Base-by-base conservation (phyloP, 2,329 filamentous ascomycete genomes). In the Aspergillus proliferans region DNA sequence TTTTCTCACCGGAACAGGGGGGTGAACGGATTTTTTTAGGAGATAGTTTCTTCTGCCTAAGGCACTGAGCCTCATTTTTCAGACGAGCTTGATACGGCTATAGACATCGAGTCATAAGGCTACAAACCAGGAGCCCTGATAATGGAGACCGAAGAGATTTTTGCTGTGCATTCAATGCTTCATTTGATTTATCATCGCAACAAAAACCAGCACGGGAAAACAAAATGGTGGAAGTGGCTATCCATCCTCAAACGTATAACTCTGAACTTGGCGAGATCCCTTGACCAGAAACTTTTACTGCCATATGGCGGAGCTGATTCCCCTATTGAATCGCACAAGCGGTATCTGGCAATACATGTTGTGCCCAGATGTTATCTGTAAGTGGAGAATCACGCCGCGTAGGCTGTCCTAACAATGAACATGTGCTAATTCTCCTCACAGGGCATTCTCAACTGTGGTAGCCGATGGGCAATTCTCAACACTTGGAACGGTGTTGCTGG, bases 151-250 rank as follows among this genome's bases (percentile, higher is more conserved):
- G 52, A 62, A 22, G 58, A 64, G 34, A 53, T 71, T 9, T 50
- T 51, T 30, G 53, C 57, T 5, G 56, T 68, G 5, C 58, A 65
- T 46, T 76, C 62, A 50, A 71, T 61, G 43, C 81, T 96, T 41
- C 77, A 85, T 61, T 79, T 87, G 56, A 81, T 94, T 60, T 81
- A 85, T 68, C 84, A 88, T 65, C 88, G 90, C 60, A 93, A 96
- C 74, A 85, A 84, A 64, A 97, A 96, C 72, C 92, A 97, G 72
- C 92, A 97, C 69, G 84, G 84, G 48, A 77, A 80, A 53, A 80
- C 84, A 26, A 81, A 83, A 63, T 98, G 92, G 92, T 97, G 87
- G 82, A 81, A 83, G 59, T 76, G 74, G 60, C 82, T 96, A 52
- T 79, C 79, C 47, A 78, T 85, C 55, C 77, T 96, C 55, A 83